Percentiles rank a stretch among this genome's conserved stretches.
Conservation (phyloP, 805 yeast species). For the Cyberlindnera subsufficiens region DNA sequence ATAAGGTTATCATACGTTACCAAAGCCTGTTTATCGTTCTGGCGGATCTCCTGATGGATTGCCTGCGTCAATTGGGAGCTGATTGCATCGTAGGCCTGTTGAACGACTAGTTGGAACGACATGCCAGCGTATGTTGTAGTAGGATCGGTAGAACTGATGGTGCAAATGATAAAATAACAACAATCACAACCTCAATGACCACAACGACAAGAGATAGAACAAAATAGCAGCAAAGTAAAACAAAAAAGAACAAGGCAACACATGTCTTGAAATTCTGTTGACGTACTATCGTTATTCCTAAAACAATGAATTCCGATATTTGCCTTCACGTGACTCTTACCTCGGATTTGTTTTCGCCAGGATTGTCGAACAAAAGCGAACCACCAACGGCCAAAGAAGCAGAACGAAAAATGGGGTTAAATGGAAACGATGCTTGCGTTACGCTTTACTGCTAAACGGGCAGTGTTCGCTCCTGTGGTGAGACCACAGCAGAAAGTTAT, state of each 20-base stretch:
- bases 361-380: not conserved
- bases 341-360: not conserved
- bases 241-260: too few species aligned
- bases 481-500: not conserved
- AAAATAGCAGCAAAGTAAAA: too few species aligned
- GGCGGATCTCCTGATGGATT: constrained; percentile 19
- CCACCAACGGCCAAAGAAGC: too few species aligned
- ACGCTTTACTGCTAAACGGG: not conserved
- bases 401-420: not conserved
- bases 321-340: not conserved
- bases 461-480: not conserved
- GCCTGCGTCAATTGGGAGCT: constrained; percentile 5
- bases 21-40: constrained; percentile 14
- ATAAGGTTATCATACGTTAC: constrained; percentile 12
- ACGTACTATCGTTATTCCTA: not conserved
- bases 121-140: not conserved
- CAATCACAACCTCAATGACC: too few species aligned
- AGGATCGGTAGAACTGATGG: too few species aligned
- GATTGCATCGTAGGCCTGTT: constrained; percentile 2
- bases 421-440: constrained; percentile 1
- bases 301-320: constrained; percentile 7
- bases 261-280: too few species aligned
- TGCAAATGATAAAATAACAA: too few species aligned
- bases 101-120: constrained; percentile 4
- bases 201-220: too few species aligned